Evolutionary conservation across 495 filamentous ascomycete genomes (phyloP), one percentile per base, ranked within the genome.

Genomic region (Hypoxylon subgilvum): DNA sequence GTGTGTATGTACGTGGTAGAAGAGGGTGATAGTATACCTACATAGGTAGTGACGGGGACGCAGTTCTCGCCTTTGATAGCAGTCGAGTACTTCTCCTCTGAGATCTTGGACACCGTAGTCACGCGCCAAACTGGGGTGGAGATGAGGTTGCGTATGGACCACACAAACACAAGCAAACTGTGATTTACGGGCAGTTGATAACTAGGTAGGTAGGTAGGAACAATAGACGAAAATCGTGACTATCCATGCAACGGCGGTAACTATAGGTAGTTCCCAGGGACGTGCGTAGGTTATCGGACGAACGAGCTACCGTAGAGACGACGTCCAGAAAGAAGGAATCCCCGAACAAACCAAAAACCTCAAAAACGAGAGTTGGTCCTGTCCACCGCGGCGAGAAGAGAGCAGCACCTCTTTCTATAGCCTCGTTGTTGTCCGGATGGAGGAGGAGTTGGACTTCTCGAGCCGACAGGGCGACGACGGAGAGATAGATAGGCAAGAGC

Each of bases 301-400:
- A 53, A 53, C 41, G 41, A 38, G 34, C 34, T 52, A 61, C 36
- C 27, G 49, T 19, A 54, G 36, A 64, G 46, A 64, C 36, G 18
- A 55, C 38, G n/a, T n/a, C n/a, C n/a, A 59, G 61, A 65, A 65
- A 61, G 62, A 65, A 65, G 51, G 40, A 65, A 65, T 56, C 51
- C 46, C 51, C 51, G 52, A 56, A 52, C 25, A 38, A 44, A n/a
- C n/a, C n/a, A n/a, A n/a, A n/a, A 57, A 50, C 42, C 39, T 32
- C 51, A 39, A 42, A 56, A 40, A 56, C 43, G 45, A 65, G 57
- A 54, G 60, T 54, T 64, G 56, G 44, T 62, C 51, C 54, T 58
- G 48, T 57, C 43, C 28, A 50, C 55, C 38, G 17, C n/a, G 28
- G 42, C 28, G 27, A 47, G 48, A 13, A 50, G 32, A 39, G 22